phyloP scores from a whole-genome alignment of 2,329 filamentous ascomycete genomes.

The Fusarium oxysporum region DNA sequence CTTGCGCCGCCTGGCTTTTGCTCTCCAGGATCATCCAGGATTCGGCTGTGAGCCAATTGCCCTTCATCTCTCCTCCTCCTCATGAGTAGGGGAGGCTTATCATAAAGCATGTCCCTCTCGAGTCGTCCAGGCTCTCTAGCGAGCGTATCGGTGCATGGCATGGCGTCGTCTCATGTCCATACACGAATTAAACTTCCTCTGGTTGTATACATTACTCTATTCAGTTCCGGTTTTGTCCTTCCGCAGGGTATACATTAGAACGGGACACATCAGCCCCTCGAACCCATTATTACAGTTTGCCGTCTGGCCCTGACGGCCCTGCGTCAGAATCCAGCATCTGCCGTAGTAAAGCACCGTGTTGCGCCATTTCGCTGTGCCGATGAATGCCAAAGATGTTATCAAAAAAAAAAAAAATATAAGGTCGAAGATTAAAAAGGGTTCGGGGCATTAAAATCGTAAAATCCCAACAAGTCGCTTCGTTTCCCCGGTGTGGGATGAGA shows the following conservation, averaged over 20 bases:
- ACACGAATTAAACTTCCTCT: slow-evolving; percentile 52
- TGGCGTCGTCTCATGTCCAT: slow-evolving; percentile 42
- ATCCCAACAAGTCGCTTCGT: slow-evolving; percentile 17
- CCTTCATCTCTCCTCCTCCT: slow-evolving; percentile 34
- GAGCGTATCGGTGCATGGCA: slow-evolving; percentile 50
- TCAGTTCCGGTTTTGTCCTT: slow-evolving; percentile 42
- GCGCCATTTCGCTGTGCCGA: slow-evolving; percentile 56
- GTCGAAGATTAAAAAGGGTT: slow-evolving; percentile 50
- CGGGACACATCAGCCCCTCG: slow-evolving; percentile 26
- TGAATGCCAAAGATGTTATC: slow-evolving; percentile 55
- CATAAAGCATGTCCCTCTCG: slow-evolving; percentile 21
- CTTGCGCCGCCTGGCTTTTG: slow-evolving; percentile 39
- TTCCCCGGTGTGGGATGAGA: slow-evolving; percentile 30
- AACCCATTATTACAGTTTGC: slow-evolving; percentile 46
- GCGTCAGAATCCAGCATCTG: slow-evolving; percentile 45
- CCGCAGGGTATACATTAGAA: slow-evolving; percentile 48
- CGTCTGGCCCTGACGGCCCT: slow-evolving; percentile 44
- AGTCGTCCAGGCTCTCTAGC: slow-evolving; percentile 46
- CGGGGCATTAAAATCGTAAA: slow-evolving; percentile 48
- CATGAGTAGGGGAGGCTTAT: slow-evolving; percentile 32
- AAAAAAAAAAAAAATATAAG: slow-evolving; percentile 42
- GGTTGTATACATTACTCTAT: slow-evolving; percentile 57
- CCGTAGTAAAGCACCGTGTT: slow-evolving; percentile 48
- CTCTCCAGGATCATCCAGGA: slow-evolving; percentile 34
- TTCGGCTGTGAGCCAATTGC: slow-evolving; percentile 23